phyloP scores from a whole-genome alignment of 1,284 basidiomycete species.

The Hymenochaete sp. region DNA sequence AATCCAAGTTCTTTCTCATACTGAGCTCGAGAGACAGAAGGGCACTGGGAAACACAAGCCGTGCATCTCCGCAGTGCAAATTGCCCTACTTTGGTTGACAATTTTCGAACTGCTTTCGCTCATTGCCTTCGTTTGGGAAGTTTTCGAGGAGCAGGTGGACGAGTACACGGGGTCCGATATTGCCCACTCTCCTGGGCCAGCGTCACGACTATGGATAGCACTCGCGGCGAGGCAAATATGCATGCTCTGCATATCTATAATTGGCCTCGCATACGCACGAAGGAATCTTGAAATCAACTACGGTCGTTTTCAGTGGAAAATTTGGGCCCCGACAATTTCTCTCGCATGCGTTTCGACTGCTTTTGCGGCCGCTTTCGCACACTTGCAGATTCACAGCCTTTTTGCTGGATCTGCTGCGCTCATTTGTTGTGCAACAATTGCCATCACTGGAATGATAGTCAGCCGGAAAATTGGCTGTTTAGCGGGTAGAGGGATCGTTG shows the following conservation, averaged over 20 bases:
- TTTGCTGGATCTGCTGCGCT: conserved; percentile 51
- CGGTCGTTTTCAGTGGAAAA: conserved; percentile 56
- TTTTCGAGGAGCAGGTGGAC: conserved; percentile 37
- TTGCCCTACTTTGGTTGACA: conserved; percentile 62
- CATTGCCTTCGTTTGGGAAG: conserved; percentile 56
- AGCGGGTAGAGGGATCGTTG: too few relatives aligned
- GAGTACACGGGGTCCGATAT: conserved; percentile 34
- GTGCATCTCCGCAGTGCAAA: conserved; percentile 53
- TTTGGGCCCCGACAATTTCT: conserved; percentile 54
- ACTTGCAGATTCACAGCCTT: conserved; percentile 41
- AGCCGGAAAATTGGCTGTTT: conserved; percentile 44
- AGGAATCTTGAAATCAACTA: conserved; percentile 59
- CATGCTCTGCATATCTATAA: conserved; percentile 45
- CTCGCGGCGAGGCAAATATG: conserved; percentile 57
- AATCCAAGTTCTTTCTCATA: too few relatives aligned
- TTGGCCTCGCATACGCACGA: conserved; percentile 61
- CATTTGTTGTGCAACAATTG: conserved; percentile 44
- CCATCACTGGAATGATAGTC: conserved; percentile 47
- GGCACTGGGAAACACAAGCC: conserved; percentile 22
- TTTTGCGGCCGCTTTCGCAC: conserved; percentile 50
- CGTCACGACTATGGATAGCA: conserved; percentile 53
- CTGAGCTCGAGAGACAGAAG: too few relatives aligned
- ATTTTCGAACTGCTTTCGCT: conserved; percentile 53
- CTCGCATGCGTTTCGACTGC: conserved; percentile 47
- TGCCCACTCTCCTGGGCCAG: conserved; percentile 40